These are phyloP conservation scores for Chrysanthemum makinoi DNA, from an alignment of 129 eudicot species.

Conservation along the genomic window DNA sequence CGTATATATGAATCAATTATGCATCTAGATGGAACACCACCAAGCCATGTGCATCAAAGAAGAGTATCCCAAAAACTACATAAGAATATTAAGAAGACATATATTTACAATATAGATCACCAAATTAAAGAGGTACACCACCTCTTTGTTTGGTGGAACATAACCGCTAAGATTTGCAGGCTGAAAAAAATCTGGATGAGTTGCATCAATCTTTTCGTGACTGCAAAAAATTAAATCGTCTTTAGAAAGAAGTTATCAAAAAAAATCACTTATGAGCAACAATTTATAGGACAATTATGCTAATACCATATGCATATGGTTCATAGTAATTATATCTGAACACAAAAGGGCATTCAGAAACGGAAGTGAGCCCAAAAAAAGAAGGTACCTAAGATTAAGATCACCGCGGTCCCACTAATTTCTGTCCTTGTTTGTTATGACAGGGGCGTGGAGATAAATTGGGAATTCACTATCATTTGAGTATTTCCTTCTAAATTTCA, in stretches of 20 bases:
- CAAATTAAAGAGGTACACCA: constrained; percentile 14
- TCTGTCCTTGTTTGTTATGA: too few relatives aligned
- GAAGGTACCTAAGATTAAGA: constrained; percentile 71
- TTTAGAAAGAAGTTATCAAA: not conserved
- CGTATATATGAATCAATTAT: too few relatives aligned
- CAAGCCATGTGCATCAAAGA: too few relatives aligned
- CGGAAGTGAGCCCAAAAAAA: not conserved
- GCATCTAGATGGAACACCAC: too few relatives aligned
- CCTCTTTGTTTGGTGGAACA: constrained; percentile 95
- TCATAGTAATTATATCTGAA: not conserved
- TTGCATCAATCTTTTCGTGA: constrained; percentile 91
- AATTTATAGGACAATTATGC: not conserved
- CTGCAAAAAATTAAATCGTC: constrained; percentile 23
- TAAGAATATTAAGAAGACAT: not conserved
- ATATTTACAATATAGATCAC: too few relatives aligned
- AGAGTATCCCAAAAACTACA: too few relatives aligned
- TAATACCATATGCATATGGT: not conserved
- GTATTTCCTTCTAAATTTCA: too few relatives aligned
- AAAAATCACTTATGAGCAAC: not conserved
- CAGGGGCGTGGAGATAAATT: too few relatives aligned
- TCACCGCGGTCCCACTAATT: constrained; percentile 40
- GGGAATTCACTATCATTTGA: too few relatives aligned
- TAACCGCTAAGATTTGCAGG: constrained; percentile 81
- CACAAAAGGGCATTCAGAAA: not conserved
- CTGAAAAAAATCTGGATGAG: constrained; percentile 95